phyloP scores from a whole-genome alignment of 331 rosid species.

The Spiraea crenata region DNA sequence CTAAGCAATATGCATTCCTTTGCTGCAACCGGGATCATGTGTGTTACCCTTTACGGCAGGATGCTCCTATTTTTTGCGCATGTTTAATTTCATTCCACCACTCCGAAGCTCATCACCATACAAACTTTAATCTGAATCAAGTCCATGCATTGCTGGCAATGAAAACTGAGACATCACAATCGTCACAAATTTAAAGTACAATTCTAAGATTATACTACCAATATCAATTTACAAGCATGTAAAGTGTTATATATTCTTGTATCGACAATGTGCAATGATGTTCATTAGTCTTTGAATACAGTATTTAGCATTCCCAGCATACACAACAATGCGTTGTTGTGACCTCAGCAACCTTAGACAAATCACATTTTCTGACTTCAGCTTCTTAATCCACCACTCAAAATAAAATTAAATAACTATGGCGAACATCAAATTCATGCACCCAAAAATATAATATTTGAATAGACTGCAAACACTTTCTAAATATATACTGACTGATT shows the following conservation, averaged over 20 bases:
- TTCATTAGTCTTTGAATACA: neutral
- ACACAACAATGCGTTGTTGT: neutral
- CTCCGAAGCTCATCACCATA: constrained; percentile 1
- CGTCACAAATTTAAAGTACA: neutral
- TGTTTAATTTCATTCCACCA: neutral
- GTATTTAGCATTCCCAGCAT: neutral
- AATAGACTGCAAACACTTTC: neutral
- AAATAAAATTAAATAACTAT: neutral
- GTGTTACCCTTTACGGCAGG: neutral
- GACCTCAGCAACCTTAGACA: neutral
- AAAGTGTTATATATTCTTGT: neutral
- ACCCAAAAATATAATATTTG: neutral
- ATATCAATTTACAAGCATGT: constrained; percentile 5
- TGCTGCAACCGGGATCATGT: neutral
- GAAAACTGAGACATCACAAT: neutral
- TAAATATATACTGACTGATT: neutral
- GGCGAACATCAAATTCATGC: neutral
- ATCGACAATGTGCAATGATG: neutral
- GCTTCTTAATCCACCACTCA: neutral
- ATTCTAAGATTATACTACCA: neutral
- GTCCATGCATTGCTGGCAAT: neutral
- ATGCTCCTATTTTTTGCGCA: neutral
- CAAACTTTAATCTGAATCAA: constrained; percentile 11
- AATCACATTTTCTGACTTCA: neutral
- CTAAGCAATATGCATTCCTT: neutral